phyloP scores from a whole-genome alignment of 2,329 filamentous ascomycete species.

The Sarocladiaceae sp. region DNA sequence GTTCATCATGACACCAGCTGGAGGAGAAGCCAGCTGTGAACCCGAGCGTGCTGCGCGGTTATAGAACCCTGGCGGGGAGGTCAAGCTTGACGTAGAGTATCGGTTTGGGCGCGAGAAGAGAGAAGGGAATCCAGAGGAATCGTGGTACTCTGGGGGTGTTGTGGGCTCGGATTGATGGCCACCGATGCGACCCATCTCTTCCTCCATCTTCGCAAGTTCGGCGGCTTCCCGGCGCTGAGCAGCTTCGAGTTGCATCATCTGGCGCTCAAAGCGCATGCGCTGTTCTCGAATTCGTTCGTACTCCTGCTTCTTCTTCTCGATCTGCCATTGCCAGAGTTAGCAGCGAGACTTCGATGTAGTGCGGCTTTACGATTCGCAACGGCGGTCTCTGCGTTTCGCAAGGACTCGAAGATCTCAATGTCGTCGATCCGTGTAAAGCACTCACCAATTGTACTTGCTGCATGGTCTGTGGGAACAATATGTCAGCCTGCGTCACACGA shows the following conservation, averaged over 20 bases:
- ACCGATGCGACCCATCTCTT: constrained; percentile 59
- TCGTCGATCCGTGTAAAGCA: constrained; percentile 14
- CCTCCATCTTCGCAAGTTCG: constrained; percentile 78
- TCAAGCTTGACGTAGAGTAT: constrained; percentile 83
- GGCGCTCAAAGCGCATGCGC: constrained; percentile 80
- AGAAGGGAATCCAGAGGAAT: constrained; percentile 67
- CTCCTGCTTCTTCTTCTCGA: constrained; percentile 89
- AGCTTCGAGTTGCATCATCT: constrained; percentile 84
- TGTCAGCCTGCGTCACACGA: constrained; percentile 20
- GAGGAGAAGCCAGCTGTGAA: constrained; percentile 75
- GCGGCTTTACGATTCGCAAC: too few species aligned
- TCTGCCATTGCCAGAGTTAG: constrained; percentile 52
- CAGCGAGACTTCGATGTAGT: too few species aligned
- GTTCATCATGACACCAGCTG: constrained; percentile 53
- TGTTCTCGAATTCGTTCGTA: constrained; percentile 89
- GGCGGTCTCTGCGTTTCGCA: too few species aligned
- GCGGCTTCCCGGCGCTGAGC: constrained; percentile 77
- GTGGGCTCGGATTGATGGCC: constrained; percentile 91
- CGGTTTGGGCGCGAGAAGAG: constrained; percentile 79
- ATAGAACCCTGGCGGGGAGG: constrained; percentile 70
- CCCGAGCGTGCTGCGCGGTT: constrained; percentile 69
- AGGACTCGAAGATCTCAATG: not conserved
- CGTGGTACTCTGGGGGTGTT: constrained; percentile 88
- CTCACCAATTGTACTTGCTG: constrained; percentile 75
- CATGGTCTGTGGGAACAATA: constrained; percentile 42